These are phyloP conservation scores for Arabidopsis arenosa DNA, from an alignment of 345 rosid genomes.

Conservation along the genomic window DNA sequence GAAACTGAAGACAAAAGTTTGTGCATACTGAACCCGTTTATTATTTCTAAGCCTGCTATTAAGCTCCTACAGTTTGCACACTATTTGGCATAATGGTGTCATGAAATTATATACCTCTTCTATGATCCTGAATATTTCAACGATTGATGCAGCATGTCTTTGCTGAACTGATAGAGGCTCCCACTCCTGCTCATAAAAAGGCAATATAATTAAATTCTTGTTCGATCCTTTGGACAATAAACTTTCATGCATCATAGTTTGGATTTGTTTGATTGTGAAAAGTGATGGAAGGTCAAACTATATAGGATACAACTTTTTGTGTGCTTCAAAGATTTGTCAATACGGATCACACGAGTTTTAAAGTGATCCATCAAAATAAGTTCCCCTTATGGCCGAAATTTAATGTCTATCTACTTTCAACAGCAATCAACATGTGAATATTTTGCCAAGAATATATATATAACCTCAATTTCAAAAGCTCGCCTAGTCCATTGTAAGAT, in stretches of 20 bases:
- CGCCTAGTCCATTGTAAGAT: slow-evolving; percentile 94
- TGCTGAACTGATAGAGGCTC: slow-evolving; percentile 93
- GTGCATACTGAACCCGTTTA: not conserved
- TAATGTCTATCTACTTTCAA: slow-evolving; percentile 27
- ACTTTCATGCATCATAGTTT: slow-evolving; percentile 14
- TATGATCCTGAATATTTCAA: slow-evolving; percentile 95
- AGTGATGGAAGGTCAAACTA: slow-evolving; percentile 21
- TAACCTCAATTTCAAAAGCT: slow-evolving; percentile 92
- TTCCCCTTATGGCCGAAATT: slow-evolving; percentile 6
- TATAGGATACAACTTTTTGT: not conserved
- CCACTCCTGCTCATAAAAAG: slow-evolving; percentile 73
- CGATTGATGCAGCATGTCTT: slow-evolving; percentile 79
- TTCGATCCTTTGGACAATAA: not conserved
- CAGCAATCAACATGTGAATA: slow-evolving; percentile 17
- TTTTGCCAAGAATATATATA: slow-evolving; percentile 15
- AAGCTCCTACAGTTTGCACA: slow-evolving; percentile 24
- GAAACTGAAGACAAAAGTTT: not conserved
- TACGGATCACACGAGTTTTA: slow-evolving; percentile 23
- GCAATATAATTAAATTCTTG: too few species aligned
- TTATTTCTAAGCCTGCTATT: slow-evolving; percentile 1
- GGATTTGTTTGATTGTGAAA: slow-evolving; percentile 7
- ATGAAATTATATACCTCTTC: slow-evolving; percentile 73
- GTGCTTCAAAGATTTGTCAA: not conserved
- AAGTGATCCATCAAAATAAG: slow-evolving; percentile 9
- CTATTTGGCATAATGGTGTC: slow-evolving; percentile 17